Base-by-base conservation (phyloP, 2,329 filamentous ascomycete species). In the Alternaria sp. region DNA sequence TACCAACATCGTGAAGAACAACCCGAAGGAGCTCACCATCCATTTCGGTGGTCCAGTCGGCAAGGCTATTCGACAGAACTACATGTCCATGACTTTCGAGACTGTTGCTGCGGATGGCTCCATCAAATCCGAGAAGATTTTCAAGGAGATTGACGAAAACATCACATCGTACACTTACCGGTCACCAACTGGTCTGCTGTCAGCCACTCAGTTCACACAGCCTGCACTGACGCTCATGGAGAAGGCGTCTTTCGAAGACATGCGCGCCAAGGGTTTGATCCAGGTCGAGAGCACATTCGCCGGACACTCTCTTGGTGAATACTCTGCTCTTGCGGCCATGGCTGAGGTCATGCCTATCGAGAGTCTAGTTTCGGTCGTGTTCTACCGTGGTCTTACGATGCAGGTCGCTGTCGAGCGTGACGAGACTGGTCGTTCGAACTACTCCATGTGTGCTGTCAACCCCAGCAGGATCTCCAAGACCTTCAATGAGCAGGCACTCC, bases 281-380 rank as follows among this genome's bases (percentile, higher is more conserved):
- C 93, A 97, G 71, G 86, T 92, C 59, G 94, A 98, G 82, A 97
- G 92, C 85, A 97, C 91, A 68, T 99, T 99, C 77, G 95, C 95
- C 13, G 95, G 95, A 67, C 95, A 99, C 83, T 99, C 96, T 0
- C 88, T 99, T 23, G 95, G 95, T 80, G 95, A 99, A 82, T 99
- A 99, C 84, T 97, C 93, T 63, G 95, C 95, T 9, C 88, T 99
- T 63, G 95, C 95, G 63, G 95, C 95, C 11, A 85, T 99, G 61
- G 95, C 96, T 10, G 94, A 99, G 74, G 95, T 99, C 76, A 97
- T 99, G 92, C 95, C 96, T n/a, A 99, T 99, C 73, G 95, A 99
- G 84, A 95, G 90, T 69, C 84, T 99, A 78, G 95, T 99, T 2
- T 98, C 95, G 0, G 95, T 99, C 45, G 96, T 99, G 54, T 99